phyloP scores from a whole-genome alignment of 768 basidiomycete species.

The Amanita molliuscula region DNA sequence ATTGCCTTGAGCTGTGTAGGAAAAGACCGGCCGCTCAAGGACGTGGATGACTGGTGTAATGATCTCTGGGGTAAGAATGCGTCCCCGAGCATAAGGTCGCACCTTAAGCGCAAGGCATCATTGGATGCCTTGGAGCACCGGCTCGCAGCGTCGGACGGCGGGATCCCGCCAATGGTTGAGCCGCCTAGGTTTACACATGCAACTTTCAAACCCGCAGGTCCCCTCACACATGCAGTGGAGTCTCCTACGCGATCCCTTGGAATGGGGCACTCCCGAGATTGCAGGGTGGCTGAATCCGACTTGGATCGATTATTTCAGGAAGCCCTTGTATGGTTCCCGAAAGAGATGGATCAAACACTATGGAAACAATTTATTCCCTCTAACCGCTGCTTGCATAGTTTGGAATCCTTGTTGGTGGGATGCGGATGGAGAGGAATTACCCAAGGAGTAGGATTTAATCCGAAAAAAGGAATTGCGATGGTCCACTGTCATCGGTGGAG shows the following conservation, averaged over 20 bases:
- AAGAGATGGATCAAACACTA: slow-evolving; percentile 6
- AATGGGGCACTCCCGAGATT: not conserved
- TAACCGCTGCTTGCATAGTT: slow-evolving; percentile 25
- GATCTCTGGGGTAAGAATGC: slow-evolving; percentile 25
- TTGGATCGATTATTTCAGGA: slow-evolving; percentile 8
- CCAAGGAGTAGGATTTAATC: not conserved
- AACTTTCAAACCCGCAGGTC: not conserved
- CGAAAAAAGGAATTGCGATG: slow-evolving; percentile 25
- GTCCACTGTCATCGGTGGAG: slow-evolving; percentile 16
- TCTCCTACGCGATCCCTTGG: not conserved
- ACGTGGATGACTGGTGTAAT: slow-evolving; percentile 33
- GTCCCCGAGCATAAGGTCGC: slow-evolving; percentile 27
- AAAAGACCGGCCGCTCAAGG: slow-evolving; percentile 38
- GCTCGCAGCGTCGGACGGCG: slow-evolving; percentile 18
- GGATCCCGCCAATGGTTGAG: not conserved
- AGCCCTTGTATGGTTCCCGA: slow-evolving; percentile 22
- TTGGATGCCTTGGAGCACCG: slow-evolving; percentile 33
- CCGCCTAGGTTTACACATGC: not conserved
- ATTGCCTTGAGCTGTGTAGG: slow-evolving; percentile 48
- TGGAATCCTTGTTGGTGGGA: slow-evolving; percentile 35
- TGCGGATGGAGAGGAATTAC: slow-evolving; percentile 29
- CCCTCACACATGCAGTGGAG: not conserved
- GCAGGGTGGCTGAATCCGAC: slow-evolving; percentile 1
- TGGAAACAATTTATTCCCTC: slow-evolving; percentile 23
- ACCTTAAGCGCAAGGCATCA: slow-evolving; percentile 27